Base-by-base conservation (phyloP, 2,329 filamentous ascomycete genomes). In the Setomelanomma holmii region DNA sequence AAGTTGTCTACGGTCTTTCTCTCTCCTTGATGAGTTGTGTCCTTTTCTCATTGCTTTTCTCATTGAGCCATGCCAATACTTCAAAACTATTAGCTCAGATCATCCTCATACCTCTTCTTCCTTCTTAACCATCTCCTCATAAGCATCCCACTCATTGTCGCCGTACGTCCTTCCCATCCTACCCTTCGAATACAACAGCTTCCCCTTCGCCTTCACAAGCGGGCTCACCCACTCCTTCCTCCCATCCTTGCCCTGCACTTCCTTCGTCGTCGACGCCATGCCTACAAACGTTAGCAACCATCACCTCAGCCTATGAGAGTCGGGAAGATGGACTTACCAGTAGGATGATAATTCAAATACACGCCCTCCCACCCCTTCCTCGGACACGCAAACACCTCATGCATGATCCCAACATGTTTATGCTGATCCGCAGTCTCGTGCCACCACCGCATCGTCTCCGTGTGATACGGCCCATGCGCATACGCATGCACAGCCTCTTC, bases 341-440 rank as follows among this genome's bases (percentile, higher is more conserved):
- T 45, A 2, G 55, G 55, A 19, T 46, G 24, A 24, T 58, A 58
- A 27, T 58, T 58, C 1, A 58, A 8, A 33, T 58, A 58, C 4
- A 58, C 40, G n/a, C 48, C 55, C 34, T 58, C 55, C 55, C 55
- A 58, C n/a, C 47, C 40, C 24, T 47, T 55, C 43, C 50, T 53
- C 17, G 51, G 51, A 6, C 52, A 55, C 7, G 51, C 34, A 38
- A 55, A 60, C 4, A 54, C 45, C 36, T 56, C 53, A 39, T 60
- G 56, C 48, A 53, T 52, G 11, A 56, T 56, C 4, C 56, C 56
- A 4, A 56, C 17, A 36, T 55, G 51, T 12, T 40, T 24, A 11
- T 48, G 34, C 4, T 49, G 35, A 34, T 51, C 45, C 6, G 44
- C 53, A 4, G 45, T 49, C 19, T 50, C 34, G 10, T 47, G 39